Percentiles rank a stretch among this genome's conserved stretches.
Conservation (phyloP, 306 rosid genomes). For the Rosa persica region DNA sequence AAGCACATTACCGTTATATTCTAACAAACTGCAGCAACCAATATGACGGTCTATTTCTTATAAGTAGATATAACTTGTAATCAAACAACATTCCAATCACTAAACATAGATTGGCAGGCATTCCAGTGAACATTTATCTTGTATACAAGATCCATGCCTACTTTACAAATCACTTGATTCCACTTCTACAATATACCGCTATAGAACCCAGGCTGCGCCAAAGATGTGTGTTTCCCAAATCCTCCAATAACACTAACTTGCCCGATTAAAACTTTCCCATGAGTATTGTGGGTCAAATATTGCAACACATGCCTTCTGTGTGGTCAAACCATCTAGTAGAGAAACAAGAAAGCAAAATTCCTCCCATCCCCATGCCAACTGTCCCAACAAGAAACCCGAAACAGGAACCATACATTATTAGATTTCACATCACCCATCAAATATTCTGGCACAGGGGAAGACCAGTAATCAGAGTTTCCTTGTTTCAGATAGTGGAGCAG, state of each 20-base stretch:
- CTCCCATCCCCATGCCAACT: not conserved
- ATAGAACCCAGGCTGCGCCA: not conserved
- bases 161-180: not conserved
- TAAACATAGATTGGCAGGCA: not conserved
- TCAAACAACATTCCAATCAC: not conserved
- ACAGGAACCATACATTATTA: not conserved
- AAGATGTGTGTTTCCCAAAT: not conserved
- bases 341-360: not conserved
- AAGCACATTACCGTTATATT: conserved; percentile 4
- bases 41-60: not conserved
- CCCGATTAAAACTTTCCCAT: not conserved
- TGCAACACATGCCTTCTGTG: not conserved
- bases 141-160: not conserved
- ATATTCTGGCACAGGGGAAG: not conserved
- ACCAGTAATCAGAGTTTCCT: not conserved
- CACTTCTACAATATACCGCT: not conserved
- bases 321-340: not conserved
- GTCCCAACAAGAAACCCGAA: not conserved
- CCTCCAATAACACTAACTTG: not conserved
- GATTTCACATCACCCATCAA: too few species aligned
- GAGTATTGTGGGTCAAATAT: not conserved
- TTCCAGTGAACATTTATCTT: not conserved
- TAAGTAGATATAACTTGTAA: not conserved
- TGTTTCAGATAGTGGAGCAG: not conserved
- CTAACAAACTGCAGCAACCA: not conserved